Base-by-base conservation (phyloP, 2,329 filamentous ascomycete genomes). In the Leptographium wingfieldii region DNA sequence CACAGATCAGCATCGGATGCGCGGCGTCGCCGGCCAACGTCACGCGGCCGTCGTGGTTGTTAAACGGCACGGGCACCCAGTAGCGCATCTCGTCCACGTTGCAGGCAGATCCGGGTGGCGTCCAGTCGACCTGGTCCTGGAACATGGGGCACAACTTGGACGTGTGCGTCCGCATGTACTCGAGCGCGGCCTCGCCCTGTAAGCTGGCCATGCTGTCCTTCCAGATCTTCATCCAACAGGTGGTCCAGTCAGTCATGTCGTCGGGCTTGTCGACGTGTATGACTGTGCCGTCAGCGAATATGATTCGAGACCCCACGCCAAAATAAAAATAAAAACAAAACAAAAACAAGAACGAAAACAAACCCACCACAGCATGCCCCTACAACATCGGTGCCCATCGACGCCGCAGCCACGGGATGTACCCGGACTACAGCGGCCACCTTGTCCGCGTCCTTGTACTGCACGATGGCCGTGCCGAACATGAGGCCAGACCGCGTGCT, bases 1-100 rank as follows among this genome's bases (percentile, higher is more conserved):
- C 65, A 73, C 71, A 74, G 33, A 71, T 69, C 16, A 75, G 66
- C 75, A 78, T 78, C 0, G 76, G 72, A 66, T 79, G 73, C 5
- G 69, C 71, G 1, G 73, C 72, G 57, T 75, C 73, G 14, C 73
- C 73, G 0, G 70, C 71, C 3, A 74, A 66, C n/a, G 73, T 73
- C 14, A 72, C 67, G 27, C 71, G 65, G 1, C 71, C 70, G 1
- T 60, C 63, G 3, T 61, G 64, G 27, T 70, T 72, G 29, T 71
- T 65, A 66, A 70, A 75, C 0, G 63, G 60, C 22, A 64, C 63
- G 2, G 72, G 65, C 14, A 68, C 60, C 73, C 72, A 74, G 60
- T 72, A 71, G 49, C 67, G 69, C 68, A 74, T 73, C 61, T 73
- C 69, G 59, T 72, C 68, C 16, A 72, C 65, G 55, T 67, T 66